These are phyloP conservation scores for Gliomastix tumulicola DNA, from an alignment of 2,329 filamentous ascomycete species.

Conservation along the genomic window DNA sequence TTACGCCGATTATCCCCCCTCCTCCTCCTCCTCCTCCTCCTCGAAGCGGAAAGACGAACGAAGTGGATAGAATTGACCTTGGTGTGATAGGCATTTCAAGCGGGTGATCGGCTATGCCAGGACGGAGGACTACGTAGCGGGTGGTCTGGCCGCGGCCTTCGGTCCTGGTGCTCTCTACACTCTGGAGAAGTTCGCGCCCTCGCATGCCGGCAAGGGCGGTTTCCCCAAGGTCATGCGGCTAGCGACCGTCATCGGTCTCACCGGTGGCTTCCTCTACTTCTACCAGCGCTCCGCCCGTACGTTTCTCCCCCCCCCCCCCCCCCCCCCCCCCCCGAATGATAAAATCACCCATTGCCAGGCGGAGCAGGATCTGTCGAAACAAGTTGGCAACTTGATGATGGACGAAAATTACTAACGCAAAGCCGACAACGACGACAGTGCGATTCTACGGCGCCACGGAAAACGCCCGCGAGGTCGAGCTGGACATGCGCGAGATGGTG, in stretches of 20 bases:
- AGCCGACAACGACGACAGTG: constrained; percentile 42
- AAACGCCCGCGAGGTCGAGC: constrained; percentile 83
- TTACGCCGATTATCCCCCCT: no score
- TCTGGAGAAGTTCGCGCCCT: constrained; percentile 81
- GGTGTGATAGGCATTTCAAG: constrained; percentile 67
- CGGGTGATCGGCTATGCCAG: constrained; percentile 86
- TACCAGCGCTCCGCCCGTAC: constrained; percentile 80
- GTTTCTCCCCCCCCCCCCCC: constrained; percentile 19
- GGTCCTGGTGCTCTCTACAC: constrained; percentile 68
- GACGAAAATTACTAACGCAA: background rate
- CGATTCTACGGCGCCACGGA: constrained; percentile 95
- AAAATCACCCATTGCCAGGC: no score
- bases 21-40: background rate
- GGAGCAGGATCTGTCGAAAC: background rate
- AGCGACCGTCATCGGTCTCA: constrained; percentile 61
- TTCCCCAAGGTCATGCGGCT: constrained; percentile 81
- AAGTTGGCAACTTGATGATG: no score
- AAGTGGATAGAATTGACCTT: constrained; percentile 10
- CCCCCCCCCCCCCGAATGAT: background rate
- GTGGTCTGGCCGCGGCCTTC: constrained; percentile 58
- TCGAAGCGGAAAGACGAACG: background rate
- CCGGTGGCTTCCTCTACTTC: constrained; percentile 76
- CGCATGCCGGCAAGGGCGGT: constrained; percentile 73
- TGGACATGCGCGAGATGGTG: constrained; percentile 99
- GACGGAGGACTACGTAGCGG: constrained; percentile 72